phyloP scores from a whole-genome alignment of 352 stramenopile genomes.

The Phytophthora quininea region DNA sequence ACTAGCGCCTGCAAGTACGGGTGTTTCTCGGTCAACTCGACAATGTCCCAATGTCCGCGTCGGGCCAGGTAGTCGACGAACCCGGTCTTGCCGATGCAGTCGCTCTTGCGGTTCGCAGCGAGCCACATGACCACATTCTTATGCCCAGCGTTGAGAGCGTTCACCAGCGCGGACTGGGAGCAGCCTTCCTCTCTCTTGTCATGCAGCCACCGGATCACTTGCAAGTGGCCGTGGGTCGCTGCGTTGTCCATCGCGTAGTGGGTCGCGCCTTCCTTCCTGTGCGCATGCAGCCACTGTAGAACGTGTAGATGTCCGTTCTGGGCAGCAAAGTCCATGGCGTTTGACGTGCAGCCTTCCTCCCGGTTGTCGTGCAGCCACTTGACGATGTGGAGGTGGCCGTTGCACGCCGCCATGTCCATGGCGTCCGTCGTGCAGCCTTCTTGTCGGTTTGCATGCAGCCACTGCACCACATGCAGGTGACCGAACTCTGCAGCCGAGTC shows the following conservation, averaged over 20 bases:
- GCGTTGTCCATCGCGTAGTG: conserved; percentile 66
- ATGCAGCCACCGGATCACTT: conserved; percentile 62
- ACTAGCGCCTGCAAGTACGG: conserved; percentile 38
- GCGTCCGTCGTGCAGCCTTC: conserved; percentile 73
- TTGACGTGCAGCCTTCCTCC: conserved; percentile 57
- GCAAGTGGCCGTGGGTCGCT: conserved; percentile 48
- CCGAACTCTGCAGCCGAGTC: conserved; percentile 69
- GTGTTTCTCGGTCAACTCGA: conserved; percentile 39
- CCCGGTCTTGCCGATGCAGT: conserved; percentile 40
- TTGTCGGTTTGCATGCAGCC: conserved; percentile 48
- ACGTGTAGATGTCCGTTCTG: conserved; percentile 62
- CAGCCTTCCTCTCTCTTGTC: conserved; percentile 62
- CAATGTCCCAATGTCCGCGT: conserved; percentile 37
- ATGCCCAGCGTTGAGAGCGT: conserved; percentile 62
- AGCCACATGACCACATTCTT: conserved; percentile 65
- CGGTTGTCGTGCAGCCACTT: conserved; percentile 69
- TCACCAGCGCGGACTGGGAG: conserved; percentile 69
- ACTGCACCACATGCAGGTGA: conserved; percentile 62
- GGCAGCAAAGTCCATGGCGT: conserved; percentile 74
- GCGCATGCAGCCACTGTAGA: conserved; percentile 62
- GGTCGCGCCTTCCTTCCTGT: conserved; percentile 60
- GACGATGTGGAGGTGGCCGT: conserved; percentile 58
- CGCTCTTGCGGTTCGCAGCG: conserved; percentile 41
- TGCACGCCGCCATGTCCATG: conserved; percentile 67
- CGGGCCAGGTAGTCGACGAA: conserved; percentile 48